Evolutionary conservation across 371 early-diverging fungal genomes (phyloP).

Genomic region (Mortierella sp.): DNA sequence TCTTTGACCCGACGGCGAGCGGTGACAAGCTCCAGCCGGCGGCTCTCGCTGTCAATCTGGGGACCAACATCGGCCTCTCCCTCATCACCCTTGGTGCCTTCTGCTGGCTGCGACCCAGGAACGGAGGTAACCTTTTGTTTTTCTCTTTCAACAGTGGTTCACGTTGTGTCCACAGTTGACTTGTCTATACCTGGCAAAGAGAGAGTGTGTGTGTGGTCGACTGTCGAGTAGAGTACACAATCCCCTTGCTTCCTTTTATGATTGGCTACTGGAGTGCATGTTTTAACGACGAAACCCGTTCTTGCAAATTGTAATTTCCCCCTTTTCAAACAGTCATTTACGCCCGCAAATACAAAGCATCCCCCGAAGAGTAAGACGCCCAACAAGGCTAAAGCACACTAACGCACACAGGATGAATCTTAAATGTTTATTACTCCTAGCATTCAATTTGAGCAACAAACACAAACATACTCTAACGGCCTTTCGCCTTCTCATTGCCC

Average conservation of each 20-base stretch:
- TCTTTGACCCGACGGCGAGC: conserved; percentile 8
- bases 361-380: conserved; percentile 60
- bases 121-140: conserved; percentile 60
- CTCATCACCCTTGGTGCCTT: conserved; percentile 63
- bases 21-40: conserved; percentile 29
- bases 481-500: not conserved
- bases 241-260: too few species aligned
- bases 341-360: conserved; percentile 65
- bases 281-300: not conserved
- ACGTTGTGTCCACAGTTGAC: not conserved
- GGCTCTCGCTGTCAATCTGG: conserved; percentile 64
- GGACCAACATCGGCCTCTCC: conserved; percentile 61
- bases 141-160: not conserved
- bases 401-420: too few species aligned
- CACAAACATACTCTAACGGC: not conserved
- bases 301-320: conserved; percentile 11
- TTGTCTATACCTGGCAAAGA: not conserved
- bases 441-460: not conserved
- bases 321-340: conserved; percentile 59
- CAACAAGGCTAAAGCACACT: not conserved
- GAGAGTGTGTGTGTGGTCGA: too few species aligned
- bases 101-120: conserved; percentile 64
- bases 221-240: not conserved
- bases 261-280: not conserved
- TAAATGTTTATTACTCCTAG: too few species aligned